phyloP scores from a whole-genome alignment of 2,329 filamentous ascomycete genomes.

The Dryadomyces quercus-mongolicae region DNA sequence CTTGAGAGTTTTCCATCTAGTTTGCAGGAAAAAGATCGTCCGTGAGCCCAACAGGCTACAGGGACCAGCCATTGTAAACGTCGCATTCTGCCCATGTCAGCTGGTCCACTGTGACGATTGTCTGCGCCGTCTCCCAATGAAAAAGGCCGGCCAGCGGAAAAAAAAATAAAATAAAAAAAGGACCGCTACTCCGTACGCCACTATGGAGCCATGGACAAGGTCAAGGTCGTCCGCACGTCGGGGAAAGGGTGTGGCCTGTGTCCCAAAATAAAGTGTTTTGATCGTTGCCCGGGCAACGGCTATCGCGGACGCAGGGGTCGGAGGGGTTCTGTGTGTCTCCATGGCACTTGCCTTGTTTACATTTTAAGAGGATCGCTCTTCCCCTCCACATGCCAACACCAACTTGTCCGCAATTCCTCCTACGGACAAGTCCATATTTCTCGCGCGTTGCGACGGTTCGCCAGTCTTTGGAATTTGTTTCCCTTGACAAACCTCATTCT shows the following conservation, averaged over 20 bases:
- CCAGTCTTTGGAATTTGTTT: background rate
- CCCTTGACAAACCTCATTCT: background rate
- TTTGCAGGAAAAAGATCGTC: no score
- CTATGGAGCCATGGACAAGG: background rate
- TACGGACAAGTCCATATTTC: slow-evolving; percentile 4
- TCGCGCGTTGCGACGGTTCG: background rate
- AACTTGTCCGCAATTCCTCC: slow-evolving; percentile 1
- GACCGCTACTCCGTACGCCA: background rate
- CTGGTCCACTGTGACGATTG: background rate
- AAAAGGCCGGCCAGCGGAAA: background rate
- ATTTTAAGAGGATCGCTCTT: slow-evolving; percentile 11
- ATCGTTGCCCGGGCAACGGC: slow-evolving; percentile 9
- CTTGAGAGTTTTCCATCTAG: no score
- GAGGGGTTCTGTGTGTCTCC: slow-evolving; percentile 6
- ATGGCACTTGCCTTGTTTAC: slow-evolving; percentile 13
- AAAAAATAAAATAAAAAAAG: background rate
- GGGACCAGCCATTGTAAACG: background rate
- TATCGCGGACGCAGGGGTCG: background rate
- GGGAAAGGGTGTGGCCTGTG: slow-evolving; percentile 1
- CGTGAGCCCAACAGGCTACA: no score
- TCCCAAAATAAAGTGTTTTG: slow-evolving; percentile 5
- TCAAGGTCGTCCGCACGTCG: background rate
- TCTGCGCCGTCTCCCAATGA: background rate
- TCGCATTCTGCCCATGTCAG: background rate
- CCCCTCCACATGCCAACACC: slow-evolving; percentile 6